These are phyloP conservation scores for Pseudotulostoma volvatum DNA, from an alignment of 495 filamentous ascomycete species.

Conservation along the genomic window DNA sequence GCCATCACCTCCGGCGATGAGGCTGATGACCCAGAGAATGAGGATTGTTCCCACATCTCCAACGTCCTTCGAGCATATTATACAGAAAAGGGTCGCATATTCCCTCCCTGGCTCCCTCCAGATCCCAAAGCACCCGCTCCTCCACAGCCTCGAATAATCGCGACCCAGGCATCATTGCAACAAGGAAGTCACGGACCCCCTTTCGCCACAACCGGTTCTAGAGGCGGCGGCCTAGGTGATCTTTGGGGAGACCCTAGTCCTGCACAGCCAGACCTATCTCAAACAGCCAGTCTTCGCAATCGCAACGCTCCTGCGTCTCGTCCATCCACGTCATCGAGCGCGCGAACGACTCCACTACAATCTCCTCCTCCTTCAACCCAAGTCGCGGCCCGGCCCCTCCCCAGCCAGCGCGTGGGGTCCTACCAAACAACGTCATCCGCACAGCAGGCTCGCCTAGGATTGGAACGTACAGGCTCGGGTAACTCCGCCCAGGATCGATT, in stretches of 20 bases:
- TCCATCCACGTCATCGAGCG: constrained; percentile 8
- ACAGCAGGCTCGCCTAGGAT: constrained; percentile 14
- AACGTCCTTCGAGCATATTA: constrained; percentile 93
- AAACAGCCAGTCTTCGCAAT: constrained; percentile 40
- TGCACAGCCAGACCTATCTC: constrained; percentile 25
- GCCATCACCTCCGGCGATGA: constrained; percentile 70
- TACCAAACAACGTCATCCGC: constrained; percentile 37
- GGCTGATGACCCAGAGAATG: constrained; percentile 60
- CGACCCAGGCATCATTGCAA: constrained; percentile 32
- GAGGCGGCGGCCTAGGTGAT: constrained; percentile 46
- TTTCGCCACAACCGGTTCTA: constrained; percentile 11
- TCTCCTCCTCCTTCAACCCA: constrained; percentile 17
- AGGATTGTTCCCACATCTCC: constrained; percentile 88
- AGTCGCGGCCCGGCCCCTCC: constrained; percentile 38
- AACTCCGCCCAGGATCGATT: constrained; percentile 50
- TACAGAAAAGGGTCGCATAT: constrained; percentile 65
- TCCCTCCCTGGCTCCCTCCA: constrained; percentile 78
- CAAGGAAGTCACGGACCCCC: constrained; percentile 27
- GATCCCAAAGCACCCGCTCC: constrained; percentile 59
- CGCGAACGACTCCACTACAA: constrained; percentile 11
- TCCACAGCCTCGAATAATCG: constrained; percentile 34
- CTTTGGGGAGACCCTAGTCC: constrained; percentile 60
- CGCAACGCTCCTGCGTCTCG: constrained; percentile 22
- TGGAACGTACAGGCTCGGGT: constrained; percentile 31
- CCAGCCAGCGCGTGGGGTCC: constrained; percentile 55